These are phyloP conservation scores for Populus davidiana DNA, from an alignment of 345 rosid species.

Conservation along the genomic window DNA sequence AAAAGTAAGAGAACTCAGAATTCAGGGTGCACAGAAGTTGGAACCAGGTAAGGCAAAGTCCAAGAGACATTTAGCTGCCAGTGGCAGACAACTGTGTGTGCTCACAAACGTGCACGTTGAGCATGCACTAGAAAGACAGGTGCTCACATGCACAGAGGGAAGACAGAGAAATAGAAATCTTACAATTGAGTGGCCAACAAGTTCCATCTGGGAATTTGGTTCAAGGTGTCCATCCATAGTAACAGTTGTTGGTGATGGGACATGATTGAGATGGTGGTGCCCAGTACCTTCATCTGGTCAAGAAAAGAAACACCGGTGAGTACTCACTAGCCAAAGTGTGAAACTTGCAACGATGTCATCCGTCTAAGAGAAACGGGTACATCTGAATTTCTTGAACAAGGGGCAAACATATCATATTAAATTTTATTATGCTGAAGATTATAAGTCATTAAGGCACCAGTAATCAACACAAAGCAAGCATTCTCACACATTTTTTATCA, in stretches of 20 bases:
- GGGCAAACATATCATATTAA: background rate
- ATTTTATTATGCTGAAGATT: background rate
- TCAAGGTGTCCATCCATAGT: slow-evolving; percentile 35
- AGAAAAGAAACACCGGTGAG: slow-evolving; percentile 6
- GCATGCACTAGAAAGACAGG: background rate
- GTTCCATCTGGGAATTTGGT: slow-evolving; percentile 51
- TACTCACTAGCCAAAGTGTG: background rate
- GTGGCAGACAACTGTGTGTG: background rate
- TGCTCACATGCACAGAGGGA: background rate
- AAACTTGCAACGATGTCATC: background rate
- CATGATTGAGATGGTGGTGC: slow-evolving; percentile 24
- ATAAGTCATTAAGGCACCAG: background rate
- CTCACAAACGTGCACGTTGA: background rate
- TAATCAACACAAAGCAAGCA: background rate
- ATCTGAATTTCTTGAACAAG: background rate
- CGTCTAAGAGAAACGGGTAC: background rate
- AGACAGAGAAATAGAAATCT: slow-evolving; percentile 11
- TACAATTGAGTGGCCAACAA: slow-evolving; percentile 71
- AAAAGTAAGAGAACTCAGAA: slow-evolving; percentile 12
- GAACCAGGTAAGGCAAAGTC: slow-evolving; percentile 3
- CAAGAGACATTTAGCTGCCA: background rate
- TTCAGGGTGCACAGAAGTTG: background rate
- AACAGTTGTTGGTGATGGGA: slow-evolving; percentile 22
- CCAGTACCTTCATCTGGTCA: slow-evolving; percentile 39
- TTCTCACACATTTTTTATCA: background rate